phyloP scores from a whole-genome alignment of 352 stramenopile species.

The Phytophthora agathidicida region DNA sequence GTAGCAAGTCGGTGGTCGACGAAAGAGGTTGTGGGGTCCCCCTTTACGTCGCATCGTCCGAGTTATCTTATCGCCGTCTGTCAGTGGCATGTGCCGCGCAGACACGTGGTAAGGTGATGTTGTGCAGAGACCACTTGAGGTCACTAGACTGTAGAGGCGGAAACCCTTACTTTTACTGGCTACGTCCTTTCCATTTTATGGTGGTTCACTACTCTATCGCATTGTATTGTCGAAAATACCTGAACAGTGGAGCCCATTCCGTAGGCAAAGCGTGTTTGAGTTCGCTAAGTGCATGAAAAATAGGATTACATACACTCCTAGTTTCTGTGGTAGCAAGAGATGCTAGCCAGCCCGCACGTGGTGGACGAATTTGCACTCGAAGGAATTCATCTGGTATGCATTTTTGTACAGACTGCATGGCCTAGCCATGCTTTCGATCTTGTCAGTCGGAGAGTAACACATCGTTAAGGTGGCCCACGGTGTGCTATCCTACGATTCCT shows the following conservation, averaged over 20 bases:
- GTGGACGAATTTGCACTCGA: background rate
- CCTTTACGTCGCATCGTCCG: constrained; percentile 29
- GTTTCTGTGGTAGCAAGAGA: constrained; percentile 9
- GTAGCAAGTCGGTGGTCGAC: background rate
- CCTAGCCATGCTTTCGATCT: constrained; percentile 3
- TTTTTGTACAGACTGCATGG: background rate
- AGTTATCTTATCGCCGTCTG: constrained; percentile 32
- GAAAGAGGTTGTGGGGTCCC: background rate
- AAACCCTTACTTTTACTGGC: too few species aligned
- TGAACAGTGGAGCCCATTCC: too few species aligned
- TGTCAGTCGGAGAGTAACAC: too few species aligned
- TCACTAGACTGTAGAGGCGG: too few species aligned
- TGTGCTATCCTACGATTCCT: too few species aligned
- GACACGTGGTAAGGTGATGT: constrained; percentile 6
- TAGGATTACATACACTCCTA: constrained; percentile 5
- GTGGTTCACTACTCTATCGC: too few species aligned
- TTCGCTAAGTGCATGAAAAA: too few species aligned
- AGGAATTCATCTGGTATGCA: too few species aligned
- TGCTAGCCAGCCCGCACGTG: background rate
- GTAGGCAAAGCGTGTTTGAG: too few species aligned
- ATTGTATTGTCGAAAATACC: too few species aligned
- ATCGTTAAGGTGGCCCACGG: too few species aligned
- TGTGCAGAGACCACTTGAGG: constrained; percentile 6
- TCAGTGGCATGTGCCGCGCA: constrained; percentile 26
- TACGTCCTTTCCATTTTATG: too few species aligned